Base-by-base conservation (phyloP, 352 stramenopile species). In the Phytophthora sansomeana region DNA sequence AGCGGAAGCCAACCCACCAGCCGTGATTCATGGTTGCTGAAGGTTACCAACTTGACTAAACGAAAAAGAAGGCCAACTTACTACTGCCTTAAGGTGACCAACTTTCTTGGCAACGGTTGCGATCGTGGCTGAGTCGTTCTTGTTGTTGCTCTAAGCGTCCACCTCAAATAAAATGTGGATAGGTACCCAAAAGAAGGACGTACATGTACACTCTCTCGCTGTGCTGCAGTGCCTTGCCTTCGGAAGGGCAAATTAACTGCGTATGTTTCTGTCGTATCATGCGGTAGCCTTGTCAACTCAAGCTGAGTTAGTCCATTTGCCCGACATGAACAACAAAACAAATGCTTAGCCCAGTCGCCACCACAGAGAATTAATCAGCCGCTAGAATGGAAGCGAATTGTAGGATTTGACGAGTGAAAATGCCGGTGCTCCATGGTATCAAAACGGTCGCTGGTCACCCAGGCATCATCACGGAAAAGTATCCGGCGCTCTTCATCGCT, bases 291-390 rank as follows among this genome's bases (percentile, higher is more conserved):
- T 13, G 39, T 4, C 16, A 24, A 19, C n/a, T 46, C 13, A 24
- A 46, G 7, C 21, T 24, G 39, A 14, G 10, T 38, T n/a, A n/a
- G n/a, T n/a, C n/a, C n/a, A n/a, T n/a, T n/a, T n/a, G n/a, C n/a
- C n/a, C n/a, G n/a, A n/a, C n/a, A n/a, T n/a, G n/a, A n/a, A n/a
- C n/a, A n/a, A n/a, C n/a, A n/a, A n/a, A n/a, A n/a, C n/a, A n/a
- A n/a, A n/a, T n/a, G n/a, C n/a, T 38, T 38, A 9, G 16, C 13
- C 33, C 10, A 9, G 36, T 16, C 48, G 30, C 30, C 30, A 19
- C n/a, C 17, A 33, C 58, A 67, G 41, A 59, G 26, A 50, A 44
- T 51, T 48, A 52, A 48, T 67, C 59, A 67, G 41, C 59, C 59
- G 59, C 24, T 62, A 28, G 30, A 17, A 49, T 21, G 30, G 50